Conservation (phyloP, 2,329 filamentous ascomycete genomes). For the Bretziella fagacearum region DNA sequence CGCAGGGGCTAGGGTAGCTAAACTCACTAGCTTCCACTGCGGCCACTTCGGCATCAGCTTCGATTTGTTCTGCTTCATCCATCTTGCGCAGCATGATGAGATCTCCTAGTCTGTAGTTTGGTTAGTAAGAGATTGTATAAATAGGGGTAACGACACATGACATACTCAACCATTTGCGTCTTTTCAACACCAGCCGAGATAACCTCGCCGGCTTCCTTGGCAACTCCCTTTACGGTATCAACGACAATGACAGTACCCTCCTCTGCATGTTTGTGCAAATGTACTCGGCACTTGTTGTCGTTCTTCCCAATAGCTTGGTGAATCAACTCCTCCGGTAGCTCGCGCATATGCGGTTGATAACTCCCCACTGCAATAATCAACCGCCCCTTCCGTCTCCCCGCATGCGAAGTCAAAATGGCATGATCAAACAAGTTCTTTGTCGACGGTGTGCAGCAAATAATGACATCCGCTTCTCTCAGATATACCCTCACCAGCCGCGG, state of each 20-base stretch:
- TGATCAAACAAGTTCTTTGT: constrained; percentile 58
- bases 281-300: constrained; percentile 27
- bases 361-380: constrained; percentile 58
- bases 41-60: not conserved
- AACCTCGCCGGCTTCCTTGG: constrained; percentile 76
- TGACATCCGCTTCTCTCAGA: constrained; percentile 55
- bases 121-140: constrained; percentile 13
- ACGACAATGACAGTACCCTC: constrained; percentile 53
- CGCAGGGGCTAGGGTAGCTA: constrained; percentile 1
- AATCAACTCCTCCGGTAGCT: constrained; percentile 64
- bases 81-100: constrained; percentile 41
- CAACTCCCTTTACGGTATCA: constrained; percentile 59
- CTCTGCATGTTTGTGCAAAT: constrained; percentile 49
- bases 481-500: constrained; percentile 50
- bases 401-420: constrained; percentile 51
- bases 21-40: constrained; percentile 6
- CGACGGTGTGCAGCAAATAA: constrained; percentile 79
- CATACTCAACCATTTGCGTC: constrained; percentile 62
- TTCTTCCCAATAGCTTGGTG: constrained; percentile 38
- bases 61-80: constrained; percentile 7
- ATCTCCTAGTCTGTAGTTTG: constrained; percentile 48
- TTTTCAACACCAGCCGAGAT: constrained; percentile 59
- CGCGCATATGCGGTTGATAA: constrained; percentile 57
- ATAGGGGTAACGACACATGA: constrained; percentile 13
- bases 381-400: constrained; percentile 52